A percentile compares a stretch with the other conserved stretches of the same genome.
Conservation (phyloP, 2,329 filamentous ascomycete genomes). For the Sporothrix brunneoviolacea region DNA sequence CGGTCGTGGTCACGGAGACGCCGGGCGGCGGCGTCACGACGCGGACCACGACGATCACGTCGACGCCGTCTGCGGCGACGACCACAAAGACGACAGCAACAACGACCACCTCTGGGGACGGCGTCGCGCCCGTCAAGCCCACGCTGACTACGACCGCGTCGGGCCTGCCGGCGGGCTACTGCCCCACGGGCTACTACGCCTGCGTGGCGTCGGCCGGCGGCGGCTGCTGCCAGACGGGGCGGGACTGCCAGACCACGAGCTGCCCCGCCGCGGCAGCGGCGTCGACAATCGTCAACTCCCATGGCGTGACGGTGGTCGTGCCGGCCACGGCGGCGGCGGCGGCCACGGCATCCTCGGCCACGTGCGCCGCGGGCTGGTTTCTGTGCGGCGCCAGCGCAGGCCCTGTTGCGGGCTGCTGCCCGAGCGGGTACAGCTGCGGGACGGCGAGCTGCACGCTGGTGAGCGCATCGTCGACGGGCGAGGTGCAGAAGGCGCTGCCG, state of each 20-base stretch:
- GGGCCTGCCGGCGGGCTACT: conserved; percentile 42
- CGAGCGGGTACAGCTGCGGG: conserved; percentile 67
- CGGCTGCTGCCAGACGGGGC: conserved; percentile 78
- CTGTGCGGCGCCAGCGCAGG: conserved; percentile 53
- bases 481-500: conserved; percentile 49
- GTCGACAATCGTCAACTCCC: conserved; percentile 51
- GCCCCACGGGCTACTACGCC: conserved; percentile 87
- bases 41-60: conserved; percentile 32
- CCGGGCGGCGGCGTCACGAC: conserved; percentile 22
- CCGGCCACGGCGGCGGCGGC: conserved; percentile 39
- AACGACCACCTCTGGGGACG: conserved; percentile 30
- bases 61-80: conserved; percentile 24
- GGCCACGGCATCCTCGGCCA: conserved; percentile 30
- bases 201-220: conserved; percentile 80
- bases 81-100: conserved; percentile 26
- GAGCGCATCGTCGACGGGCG: conserved; percentile 46
- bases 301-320: conserved; percentile 65
- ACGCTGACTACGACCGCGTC: conserved; percentile 31
- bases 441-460: conserved; percentile 61
- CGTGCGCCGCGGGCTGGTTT: conserved; percentile 76
- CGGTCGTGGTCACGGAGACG: conserved; percentile 33
- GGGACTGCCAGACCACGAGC: conserved; percentile 73
- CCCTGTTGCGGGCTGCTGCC: conserved; percentile 77
- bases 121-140: conserved; percentile 42
- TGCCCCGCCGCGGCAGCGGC: conserved; percentile 59